Evolutionary conservation across 176 grass and related monocot species (phyloP).

Genomic region (Eremochloa ophiuroides): DNA sequence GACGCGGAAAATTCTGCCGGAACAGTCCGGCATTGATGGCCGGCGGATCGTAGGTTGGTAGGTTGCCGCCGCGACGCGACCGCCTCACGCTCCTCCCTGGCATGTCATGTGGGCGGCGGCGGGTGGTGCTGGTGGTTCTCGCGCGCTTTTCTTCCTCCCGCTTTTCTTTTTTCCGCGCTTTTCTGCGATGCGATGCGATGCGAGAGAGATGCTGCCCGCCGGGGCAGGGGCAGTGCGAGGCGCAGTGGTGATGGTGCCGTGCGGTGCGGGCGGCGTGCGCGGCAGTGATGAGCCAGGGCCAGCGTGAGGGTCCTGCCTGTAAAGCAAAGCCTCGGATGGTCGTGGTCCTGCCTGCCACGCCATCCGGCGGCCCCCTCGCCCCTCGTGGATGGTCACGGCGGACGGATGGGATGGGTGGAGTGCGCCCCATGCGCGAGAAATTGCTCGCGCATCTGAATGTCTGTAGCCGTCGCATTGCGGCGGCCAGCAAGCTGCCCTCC

Average conservation of each 20-base stretch:
- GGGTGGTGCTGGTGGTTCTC: constrained; percentile 5
- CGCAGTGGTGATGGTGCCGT: not conserved
- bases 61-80: not conserved
- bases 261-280: constrained; percentile 4
- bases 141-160: constrained; percentile 9
- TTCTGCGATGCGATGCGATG: not conserved
- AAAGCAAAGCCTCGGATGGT: constrained; percentile 22
- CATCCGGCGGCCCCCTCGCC: not conserved
- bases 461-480: not conserved
- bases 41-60: not conserved
- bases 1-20: not conserved
- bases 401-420: no score
- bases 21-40: constrained; percentile 25
- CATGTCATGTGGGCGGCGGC: constrained; percentile 11
- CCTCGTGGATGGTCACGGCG: not conserved
- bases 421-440: no score
- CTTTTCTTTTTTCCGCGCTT: not conserved
- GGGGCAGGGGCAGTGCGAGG: not conserved
- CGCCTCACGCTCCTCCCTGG: not conserved
- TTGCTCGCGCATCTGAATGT: not conserved
- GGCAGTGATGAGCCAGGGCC: constrained; percentile 13
- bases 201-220: not conserved
- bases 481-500: not conserved
- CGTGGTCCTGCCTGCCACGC: not conserved
- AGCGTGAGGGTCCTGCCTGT: constrained; percentile 30